Percentiles rank a stretch among this genome's conserved stretches.
Evolutionary conservation across 2,329 filamentous ascomycete species (phyloP).

Genomic region (Pseudocercospora fijiensis): DNA sequence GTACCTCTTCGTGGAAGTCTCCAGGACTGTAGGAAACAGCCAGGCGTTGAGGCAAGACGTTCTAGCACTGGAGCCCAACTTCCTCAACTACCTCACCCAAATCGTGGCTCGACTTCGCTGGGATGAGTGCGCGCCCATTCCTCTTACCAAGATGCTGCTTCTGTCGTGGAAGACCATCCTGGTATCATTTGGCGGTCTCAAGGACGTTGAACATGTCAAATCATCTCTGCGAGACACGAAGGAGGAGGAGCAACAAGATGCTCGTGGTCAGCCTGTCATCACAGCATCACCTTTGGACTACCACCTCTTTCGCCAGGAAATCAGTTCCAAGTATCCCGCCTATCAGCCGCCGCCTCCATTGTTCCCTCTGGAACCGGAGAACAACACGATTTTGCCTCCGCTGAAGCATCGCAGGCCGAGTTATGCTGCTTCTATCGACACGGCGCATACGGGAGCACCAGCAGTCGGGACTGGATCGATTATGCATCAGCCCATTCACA

Average conservation of each 20-base stretch:
- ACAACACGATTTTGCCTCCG: conserved; percentile 85
- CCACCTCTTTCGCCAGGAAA: conserved; percentile 92
- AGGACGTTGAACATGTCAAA: conserved; percentile 73
- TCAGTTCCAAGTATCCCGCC: conserved; percentile 95
- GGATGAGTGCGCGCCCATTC: conserved; percentile 61
- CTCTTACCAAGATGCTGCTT: conserved; percentile 56
- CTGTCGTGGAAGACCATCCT: conserved; percentile 91
- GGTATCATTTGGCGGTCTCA: conserved; percentile 76
- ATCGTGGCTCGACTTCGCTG: conserved; percentile 54
- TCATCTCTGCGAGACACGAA: conserved; percentile 61
- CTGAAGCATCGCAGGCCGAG: conserved; percentile 68
- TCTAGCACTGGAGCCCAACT: conserved; percentile 52
- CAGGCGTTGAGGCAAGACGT: conserved; percentile 35
- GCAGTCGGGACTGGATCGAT: conserved; percentile 65
- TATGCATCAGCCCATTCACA: conserved; percentile 92
- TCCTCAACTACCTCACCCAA: conserved; percentile 71
- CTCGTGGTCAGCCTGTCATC: conserved; percentile 71
- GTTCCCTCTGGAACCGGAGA: conserved; percentile 83
- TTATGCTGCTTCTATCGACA: conserved; percentile 32
- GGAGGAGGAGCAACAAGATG: conserved; percentile 56
- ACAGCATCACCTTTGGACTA: conserved; percentile 95
- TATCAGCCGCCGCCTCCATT: conserved; percentile 85
- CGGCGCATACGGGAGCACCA: conserved; percentile 49
- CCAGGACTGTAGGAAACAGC: conserved; percentile 36
- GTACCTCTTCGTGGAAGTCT: conserved; percentile 51